Evolutionary conservation across 164 flowering plant genomes (phyloP), one percentile per base, ranked within the genome.

Genomic region (Houttuynia cordata): DNA sequence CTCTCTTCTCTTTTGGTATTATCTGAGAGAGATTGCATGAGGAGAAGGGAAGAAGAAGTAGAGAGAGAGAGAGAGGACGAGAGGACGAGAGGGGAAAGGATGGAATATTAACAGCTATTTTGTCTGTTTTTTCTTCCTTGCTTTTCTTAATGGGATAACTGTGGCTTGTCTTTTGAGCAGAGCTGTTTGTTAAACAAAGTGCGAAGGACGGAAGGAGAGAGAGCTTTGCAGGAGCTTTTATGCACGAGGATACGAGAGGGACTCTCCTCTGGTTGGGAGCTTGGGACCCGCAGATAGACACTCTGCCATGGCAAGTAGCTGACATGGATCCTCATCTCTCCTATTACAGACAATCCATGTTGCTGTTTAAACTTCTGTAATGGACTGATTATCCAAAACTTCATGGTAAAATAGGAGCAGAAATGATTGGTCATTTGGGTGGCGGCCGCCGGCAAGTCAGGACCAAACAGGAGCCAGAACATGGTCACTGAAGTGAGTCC

Each of bases 21-120:
- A 9, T 45, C 24, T 4, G 62, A 60, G 62, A 45, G 37, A 50
- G n/a, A n/a, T n/a, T 30, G 37, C 20, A 19, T 34, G 60, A 58
- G 62, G 34, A 23, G 53, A 23, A 18, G 54, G 58, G 15, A 15
- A 39, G 22, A 53, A 1, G 24, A 37, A 54, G 13, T 10, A 21
- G 23, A 40, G 8, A 24, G 51, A 23, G 57, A n/a, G n/a, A n/a
- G n/a, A n/a, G n/a, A n/a, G n/a, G n/a, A n/a, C n/a, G n/a, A n/a
- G n/a, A 54, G 21, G 57, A 14, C 13, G 56, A 40, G 17, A 0
- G 21, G 40, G 49, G 30, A 55, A 54, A 8, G 3, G 51, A 4
- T 40, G 64, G 37, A 30, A 30, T 30, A 62, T 37, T 40, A 54
- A 62, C 58, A 62, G 58, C 65, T 39, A 21, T 23, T 61, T n/a